A percentile compares a stretch with the other conserved stretches of the same genome.
phyloP scores from a whole-genome alignment of 768 basidiomycete species.

The Hebeloma cylindrosporum region DNA sequence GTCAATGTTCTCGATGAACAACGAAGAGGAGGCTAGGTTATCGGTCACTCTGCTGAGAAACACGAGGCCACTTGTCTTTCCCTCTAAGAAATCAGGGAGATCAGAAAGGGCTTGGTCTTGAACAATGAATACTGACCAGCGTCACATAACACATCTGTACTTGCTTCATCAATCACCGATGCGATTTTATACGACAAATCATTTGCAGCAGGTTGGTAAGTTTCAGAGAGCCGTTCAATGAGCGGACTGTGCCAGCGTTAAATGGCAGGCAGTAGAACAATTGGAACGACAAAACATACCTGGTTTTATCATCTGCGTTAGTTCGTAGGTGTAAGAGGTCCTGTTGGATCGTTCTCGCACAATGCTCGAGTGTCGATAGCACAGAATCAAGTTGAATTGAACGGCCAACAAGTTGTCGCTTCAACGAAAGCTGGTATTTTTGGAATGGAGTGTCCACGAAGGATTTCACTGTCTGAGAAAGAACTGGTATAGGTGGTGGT shows the following conservation, averaged over 20 bases:
- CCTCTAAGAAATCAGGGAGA: conserved; percentile 22
- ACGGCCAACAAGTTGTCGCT: conserved; percentile 63
- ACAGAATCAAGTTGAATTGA: conserved; percentile 61
- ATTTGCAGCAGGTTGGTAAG: conserved; percentile 54
- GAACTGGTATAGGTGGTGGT: conserved; percentile 46
- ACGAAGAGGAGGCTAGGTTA: conserved; percentile 20
- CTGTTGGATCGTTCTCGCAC: conserved; percentile 54
- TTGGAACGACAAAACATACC: conserved; percentile 35
- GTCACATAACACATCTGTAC: conserved; percentile 29
- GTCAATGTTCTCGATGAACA: conserved; percentile 22
- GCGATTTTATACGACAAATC: conserved; percentile 43
- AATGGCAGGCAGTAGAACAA: neutral
- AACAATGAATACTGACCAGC: conserved; percentile 33
- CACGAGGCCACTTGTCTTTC: conserved; percentile 16
- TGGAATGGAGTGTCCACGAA: conserved; percentile 49
- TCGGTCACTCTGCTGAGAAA: conserved; percentile 20
- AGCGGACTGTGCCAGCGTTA: conserved; percentile 36
- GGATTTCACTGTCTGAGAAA: conserved; percentile 39
- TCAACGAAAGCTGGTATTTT: conserved; percentile 60
- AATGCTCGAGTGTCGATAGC: conserved; percentile 57
- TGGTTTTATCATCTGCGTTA: conserved; percentile 39
- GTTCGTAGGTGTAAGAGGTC: conserved; percentile 53
- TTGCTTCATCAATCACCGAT: conserved; percentile 38
- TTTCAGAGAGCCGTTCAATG: conserved; percentile 38
- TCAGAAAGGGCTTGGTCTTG: neutral